phyloP scores from a whole-genome alignment of 495 filamentous ascomycete species.

The Daldinia vernicosa region DNA sequence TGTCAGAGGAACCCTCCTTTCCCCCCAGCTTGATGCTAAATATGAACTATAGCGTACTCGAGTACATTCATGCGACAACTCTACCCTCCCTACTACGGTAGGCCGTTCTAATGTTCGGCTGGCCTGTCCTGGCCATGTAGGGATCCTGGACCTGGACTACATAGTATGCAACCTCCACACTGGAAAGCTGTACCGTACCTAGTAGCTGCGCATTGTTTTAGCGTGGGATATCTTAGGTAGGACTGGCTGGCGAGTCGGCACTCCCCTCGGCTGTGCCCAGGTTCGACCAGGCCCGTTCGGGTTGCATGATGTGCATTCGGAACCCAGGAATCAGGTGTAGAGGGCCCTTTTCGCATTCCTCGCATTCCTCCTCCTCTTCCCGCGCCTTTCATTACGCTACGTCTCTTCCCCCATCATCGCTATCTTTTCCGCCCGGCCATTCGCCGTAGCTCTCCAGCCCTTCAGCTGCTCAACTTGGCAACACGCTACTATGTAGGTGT shows the following conservation, averaged over 20 bases:
- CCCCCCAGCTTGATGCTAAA: slow-evolving; percentile 38
- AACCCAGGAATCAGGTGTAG: slow-evolving; percentile 31
- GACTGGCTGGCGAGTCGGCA: slow-evolving; percentile 43
- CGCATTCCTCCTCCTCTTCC: not conserved
- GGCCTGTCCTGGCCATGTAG: slow-evolving; percentile 36
- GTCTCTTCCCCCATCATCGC: not conserved
- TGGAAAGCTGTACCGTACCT: slow-evolving; percentile 36
- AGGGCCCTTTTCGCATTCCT: slow-evolving; percentile 4
- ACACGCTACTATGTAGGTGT: slow-evolving; percentile 19
- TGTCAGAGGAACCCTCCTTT: slow-evolving; percentile 14
- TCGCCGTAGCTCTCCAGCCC: slow-evolving; percentile 13
- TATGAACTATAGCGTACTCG: slow-evolving; percentile 30
- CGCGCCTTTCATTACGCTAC: slow-evolving; percentile 18
- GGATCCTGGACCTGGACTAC: slow-evolving; percentile 38
- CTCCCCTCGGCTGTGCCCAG: slow-evolving; percentile 38
- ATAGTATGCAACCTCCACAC: slow-evolving; percentile 46
- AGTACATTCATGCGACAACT: slow-evolving; percentile 39
- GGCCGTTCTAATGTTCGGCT: slow-evolving; percentile 36
- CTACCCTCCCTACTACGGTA: slow-evolving; percentile 21
- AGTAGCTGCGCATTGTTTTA: slow-evolving; percentile 35
- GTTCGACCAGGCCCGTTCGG: slow-evolving; percentile 38
- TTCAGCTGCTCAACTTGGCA: slow-evolving; percentile 35
- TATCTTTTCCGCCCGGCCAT: slow-evolving; percentile 11
- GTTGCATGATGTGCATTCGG: slow-evolving; percentile 46
- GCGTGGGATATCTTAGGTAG: slow-evolving; percentile 38